Percentiles rank a stretch among this genome's conserved stretches.
Evolutionary conservation across 495 filamentous ascomycete genomes (phyloP).

Genomic region (Apiosordaria backusii): DNA sequence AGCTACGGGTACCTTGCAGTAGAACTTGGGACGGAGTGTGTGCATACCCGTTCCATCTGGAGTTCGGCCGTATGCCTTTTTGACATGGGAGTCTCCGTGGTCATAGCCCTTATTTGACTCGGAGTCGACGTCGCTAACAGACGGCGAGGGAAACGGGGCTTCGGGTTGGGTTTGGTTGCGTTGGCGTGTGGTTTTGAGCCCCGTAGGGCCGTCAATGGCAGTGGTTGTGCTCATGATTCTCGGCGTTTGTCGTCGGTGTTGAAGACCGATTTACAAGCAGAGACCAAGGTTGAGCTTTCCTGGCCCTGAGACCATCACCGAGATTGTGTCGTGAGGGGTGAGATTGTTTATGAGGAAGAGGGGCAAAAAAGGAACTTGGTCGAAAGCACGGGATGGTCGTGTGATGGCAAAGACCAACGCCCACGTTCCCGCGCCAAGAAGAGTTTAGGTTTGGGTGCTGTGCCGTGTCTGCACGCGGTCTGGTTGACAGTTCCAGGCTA

Average conservation of each 20-base stretch:
- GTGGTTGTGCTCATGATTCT: constrained; percentile 27
- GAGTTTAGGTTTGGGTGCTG: constrained; percentile 7
- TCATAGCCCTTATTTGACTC: constrained; percentile 1
- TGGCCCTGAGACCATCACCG: constrained; percentile 14
- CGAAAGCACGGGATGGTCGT: constrained; percentile 3
- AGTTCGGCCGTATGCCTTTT: constrained; percentile 86
- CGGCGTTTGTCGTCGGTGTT: constrained; percentile 23
- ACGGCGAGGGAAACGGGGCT: constrained; percentile 1
- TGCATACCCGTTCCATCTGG: constrained; percentile 81
- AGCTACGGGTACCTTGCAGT: neutral
- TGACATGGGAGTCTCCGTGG: constrained; percentile 31
- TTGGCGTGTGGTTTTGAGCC: constrained; percentile 28
- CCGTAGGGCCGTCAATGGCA: constrained; percentile 16
- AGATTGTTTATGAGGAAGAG: constrained; percentile 1
- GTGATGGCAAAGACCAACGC: constrained; percentile 4
- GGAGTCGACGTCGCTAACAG: neutral
- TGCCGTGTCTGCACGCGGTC: constrained; percentile 8
- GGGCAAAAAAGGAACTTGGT: neutral
- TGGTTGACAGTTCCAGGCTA: neutral
- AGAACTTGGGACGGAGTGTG: neutral
- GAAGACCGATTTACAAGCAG: constrained; percentile 24
- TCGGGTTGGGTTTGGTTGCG: constrained; percentile 13
- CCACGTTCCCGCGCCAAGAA: constrained; percentile 16
- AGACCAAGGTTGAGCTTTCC: constrained; percentile 23
- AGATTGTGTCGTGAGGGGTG: neutral